Conservation (phyloP, 441 rosid genomes). For the Populus hybrid region DNA sequence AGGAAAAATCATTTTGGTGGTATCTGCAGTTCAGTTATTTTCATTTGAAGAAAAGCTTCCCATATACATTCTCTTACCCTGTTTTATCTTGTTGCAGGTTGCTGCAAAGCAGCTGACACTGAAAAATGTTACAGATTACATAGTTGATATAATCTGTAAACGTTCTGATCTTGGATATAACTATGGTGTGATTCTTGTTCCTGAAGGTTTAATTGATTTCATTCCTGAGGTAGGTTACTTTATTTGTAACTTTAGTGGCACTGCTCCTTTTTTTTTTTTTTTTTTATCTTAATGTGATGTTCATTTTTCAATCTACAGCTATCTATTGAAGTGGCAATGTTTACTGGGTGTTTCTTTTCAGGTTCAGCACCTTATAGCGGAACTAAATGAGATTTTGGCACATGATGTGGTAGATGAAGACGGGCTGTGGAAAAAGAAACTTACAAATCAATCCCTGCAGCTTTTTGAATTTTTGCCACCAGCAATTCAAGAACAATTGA, state of each 20-base stretch:
- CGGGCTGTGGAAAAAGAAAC: constrained; percentile 90
- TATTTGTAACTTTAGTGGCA: neutral
- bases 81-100: constrained; percentile 47
- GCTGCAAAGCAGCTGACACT: constrained; percentile 84
- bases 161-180: constrained; percentile 76
- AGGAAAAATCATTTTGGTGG: neutral
- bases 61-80: neutral
- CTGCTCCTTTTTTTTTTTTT: neutral
- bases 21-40: neutral
- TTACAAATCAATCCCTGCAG: constrained; percentile 61
- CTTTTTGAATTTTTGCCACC: constrained; percentile 83
- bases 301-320: constrained; percentile 7
- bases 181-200: constrained; percentile 95
- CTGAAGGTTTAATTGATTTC: constrained; percentile 98
- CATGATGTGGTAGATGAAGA: constrained; percentile 73
- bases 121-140: constrained; percentile 87
- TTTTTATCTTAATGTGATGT: neutral
- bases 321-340: neutral
- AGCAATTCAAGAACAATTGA: constrained; percentile 91
- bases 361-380: constrained; percentile 93
- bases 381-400: constrained; percentile 89
- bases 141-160: constrained; percentile 80
- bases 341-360: constrained; percentile 25
- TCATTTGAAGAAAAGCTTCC: neutral
- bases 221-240: constrained; percentile 75